These are phyloP conservation scores for Wickerhamiella spandovensis DNA, from an alignment of 805 yeast genomes.

Conservation along the genomic window DNA sequence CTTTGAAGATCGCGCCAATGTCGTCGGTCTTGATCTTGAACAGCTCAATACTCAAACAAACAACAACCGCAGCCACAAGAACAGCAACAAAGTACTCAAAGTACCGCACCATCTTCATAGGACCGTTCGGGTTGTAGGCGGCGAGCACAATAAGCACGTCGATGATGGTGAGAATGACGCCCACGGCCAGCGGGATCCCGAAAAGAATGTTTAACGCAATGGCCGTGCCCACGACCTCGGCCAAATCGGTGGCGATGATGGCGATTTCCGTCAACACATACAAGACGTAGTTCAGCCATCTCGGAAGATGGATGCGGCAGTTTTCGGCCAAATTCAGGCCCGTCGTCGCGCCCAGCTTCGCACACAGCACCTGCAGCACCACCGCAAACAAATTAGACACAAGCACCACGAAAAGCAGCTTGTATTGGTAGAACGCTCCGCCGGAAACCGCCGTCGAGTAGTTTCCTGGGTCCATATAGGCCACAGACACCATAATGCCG, in stretches of 20 bases:
- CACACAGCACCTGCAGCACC: slow-evolving; percentile 66
- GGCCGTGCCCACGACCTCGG: slow-evolving; percentile 91
- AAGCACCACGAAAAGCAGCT: slow-evolving; percentile 56
- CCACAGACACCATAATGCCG: slow-evolving; percentile 76
- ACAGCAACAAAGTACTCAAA: slow-evolving; percentile 66
- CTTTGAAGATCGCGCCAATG: slow-evolving; percentile 40
- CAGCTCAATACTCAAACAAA: slow-evolving; percentile 62
- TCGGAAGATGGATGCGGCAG: slow-evolving; percentile 59
- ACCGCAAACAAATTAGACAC: slow-evolving; percentile 78
- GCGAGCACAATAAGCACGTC: slow-evolving; percentile 70
- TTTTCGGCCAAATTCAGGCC: slow-evolving; percentile 81
- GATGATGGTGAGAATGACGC: slow-evolving; percentile 65
- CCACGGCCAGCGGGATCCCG: slow-evolving; percentile 56
- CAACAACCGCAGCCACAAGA: slow-evolving; percentile 59
- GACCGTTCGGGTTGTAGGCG: slow-evolving; percentile 67
- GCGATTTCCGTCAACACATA: slow-evolving; percentile 73
- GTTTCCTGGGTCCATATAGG: slow-evolving; percentile 91
- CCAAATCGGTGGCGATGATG: slow-evolving; percentile 82
- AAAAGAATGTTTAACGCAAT: slow-evolving; percentile 69
- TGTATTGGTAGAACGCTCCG: slow-evolving; percentile 68
- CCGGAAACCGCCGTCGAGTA: slow-evolving; percentile 82
- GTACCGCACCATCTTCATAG: slow-evolving; percentile 57
- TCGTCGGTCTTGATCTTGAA: slow-evolving; percentile 35
- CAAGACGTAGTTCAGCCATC: slow-evolving; percentile 46
- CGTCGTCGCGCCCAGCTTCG: slow-evolving; percentile 78